Percentiles rank a stretch among this genome's conserved stretches.
phyloP scores from a whole-genome alignment of 805 yeast species.

The Saturnispora kantuleensis region DNA sequence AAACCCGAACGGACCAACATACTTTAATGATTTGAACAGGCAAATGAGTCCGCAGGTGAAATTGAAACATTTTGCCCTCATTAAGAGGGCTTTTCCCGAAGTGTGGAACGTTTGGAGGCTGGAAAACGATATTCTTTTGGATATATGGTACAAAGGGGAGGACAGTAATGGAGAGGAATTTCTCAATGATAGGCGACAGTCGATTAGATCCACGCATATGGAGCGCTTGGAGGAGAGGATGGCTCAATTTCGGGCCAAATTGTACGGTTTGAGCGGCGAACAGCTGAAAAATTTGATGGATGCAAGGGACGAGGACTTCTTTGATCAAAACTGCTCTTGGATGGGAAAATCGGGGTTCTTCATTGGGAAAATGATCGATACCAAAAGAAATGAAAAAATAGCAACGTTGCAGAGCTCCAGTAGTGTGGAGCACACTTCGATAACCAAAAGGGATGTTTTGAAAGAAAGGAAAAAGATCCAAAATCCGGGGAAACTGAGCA shows the following conservation, averaged over 20 bases:
- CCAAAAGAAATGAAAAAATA: not conserved
- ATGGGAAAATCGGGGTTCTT: not conserved
- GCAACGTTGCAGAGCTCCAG: not conserved
- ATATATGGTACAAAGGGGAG: not conserved
- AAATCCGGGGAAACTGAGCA: not conserved
- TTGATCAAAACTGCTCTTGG: not conserved
- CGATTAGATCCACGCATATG: not conserved
- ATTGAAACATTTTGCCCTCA: not conserved
- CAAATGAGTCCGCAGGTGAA: constrained; percentile 5
- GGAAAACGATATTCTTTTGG: constrained; percentile 2
- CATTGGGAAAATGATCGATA: not conserved
- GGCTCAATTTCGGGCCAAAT: not conserved
- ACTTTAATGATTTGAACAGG: constrained; percentile 6
- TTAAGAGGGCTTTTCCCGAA: not conserved
- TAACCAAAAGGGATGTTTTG: not conserved
- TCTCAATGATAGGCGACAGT: not conserved
- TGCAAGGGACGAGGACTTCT: not conserved
- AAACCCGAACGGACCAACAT: constrained; percentile 1
- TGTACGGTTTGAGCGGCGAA: not conserved
- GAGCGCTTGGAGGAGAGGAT: not conserved
- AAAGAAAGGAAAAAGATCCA: not conserved
- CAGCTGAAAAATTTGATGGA: not conserved
- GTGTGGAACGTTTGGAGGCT: constrained; percentile 6
- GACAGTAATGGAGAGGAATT: not conserved
- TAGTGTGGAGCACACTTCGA: no score